Percentiles rank a stretch among this genome's conserved stretches.
phyloP scores from a whole-genome alignment of 768 basidiomycete species.

The Termitomyces bulborhizus region DNA sequence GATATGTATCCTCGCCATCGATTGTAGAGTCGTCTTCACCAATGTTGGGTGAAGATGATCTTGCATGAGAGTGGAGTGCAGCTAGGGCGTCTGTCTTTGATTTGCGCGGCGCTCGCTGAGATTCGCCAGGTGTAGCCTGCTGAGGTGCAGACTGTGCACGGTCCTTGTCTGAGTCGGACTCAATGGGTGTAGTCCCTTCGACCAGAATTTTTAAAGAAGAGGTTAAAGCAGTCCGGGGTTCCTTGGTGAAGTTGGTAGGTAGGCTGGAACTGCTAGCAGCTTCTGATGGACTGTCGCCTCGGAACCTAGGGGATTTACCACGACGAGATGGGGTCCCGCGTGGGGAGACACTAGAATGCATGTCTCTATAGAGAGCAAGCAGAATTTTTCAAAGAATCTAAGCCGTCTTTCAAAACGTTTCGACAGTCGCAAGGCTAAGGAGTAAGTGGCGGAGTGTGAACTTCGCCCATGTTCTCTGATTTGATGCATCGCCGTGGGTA shows the following conservation, averaged over 20 bases:
- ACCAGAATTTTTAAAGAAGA: slow-evolving; percentile 75
- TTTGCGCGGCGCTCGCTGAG: slow-evolving; percentile 77
- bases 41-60: slow-evolving; percentile 46
- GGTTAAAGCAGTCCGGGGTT: slow-evolving; percentile 47
- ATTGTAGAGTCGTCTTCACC: slow-evolving; percentile 47
- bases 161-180: slow-evolving; percentile 35
- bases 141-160: slow-evolving; percentile 28
- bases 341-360: slow-evolving; percentile 43
- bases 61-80: slow-evolving; percentile 65
- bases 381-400: slow-evolving; percentile 26
- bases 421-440: slow-evolving; percentile 33
- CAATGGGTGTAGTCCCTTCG: slow-evolving; percentile 65
- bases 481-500: slow-evolving; percentile 43
- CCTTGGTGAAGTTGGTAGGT: slow-evolving; percentile 44
- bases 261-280: slow-evolving; percentile 32
- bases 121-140: slow-evolving; percentile 33
- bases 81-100: slow-evolving; percentile 86
- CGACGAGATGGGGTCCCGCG: slow-evolving; percentile 59
- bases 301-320: slow-evolving; percentile 55
- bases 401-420: slow-evolving; percentile 33
- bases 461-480: slow-evolving; percentile 34
- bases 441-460: slow-evolving; percentile 42
- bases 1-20: slow-evolving; percentile 39
- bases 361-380: slow-evolving; percentile 21
- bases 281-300: slow-evolving; percentile 39